Base-by-base conservation (phyloP, 805 yeast species). In the Saturnispora besseyi region DNA sequence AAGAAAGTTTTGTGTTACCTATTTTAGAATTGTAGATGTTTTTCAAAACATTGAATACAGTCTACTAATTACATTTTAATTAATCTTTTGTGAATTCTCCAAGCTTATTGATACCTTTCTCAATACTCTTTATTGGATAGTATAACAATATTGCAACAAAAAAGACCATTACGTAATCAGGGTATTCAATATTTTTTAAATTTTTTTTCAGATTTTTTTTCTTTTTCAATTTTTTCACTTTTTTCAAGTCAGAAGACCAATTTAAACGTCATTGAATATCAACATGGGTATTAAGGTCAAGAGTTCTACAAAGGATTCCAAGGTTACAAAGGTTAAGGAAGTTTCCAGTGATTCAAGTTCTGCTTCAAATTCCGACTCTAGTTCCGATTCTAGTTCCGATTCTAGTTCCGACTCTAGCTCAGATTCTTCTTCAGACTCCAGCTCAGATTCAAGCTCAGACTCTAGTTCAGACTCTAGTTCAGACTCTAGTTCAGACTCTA, bases 301-400 rank as follows among this genome's bases (percentile, higher is more conserved):
- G 46, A 46, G 22, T 31, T 34, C 36, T 15, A 54, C 47, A 59
- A 74, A 70, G 48, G 53, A 46, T 7, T 26, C n/a, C 9, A 46
- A 41, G 41, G 36, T n/a, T 13, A 18, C 18, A 5, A 45, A 46
- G 12, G 13, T 12, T 10, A 49, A 45, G 28, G 55, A 62, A 40
- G 11, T 8, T 31, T 41, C 50, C 6, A 34, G 38, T n/a, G 33
- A 29, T 53, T 56, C 68, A 41, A 67, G 69, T 53, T 63, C 69
- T 48, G 51, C 44, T 45, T 50, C 55, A 33, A 54, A 54, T 24
- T 52, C 37, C 18, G 52, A 41, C 13, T 52, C 46, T 11, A 42
- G 49, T 43, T 51, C 53, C 43, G 51, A 47, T 41, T 51, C 53
- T 40, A 40, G 32, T 28, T 46, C 42, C 18, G 36, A 31, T 30